Conservation (phyloP, 2,329 filamentous ascomycete species). For the Pseudopithomyces chartarum region DNA sequence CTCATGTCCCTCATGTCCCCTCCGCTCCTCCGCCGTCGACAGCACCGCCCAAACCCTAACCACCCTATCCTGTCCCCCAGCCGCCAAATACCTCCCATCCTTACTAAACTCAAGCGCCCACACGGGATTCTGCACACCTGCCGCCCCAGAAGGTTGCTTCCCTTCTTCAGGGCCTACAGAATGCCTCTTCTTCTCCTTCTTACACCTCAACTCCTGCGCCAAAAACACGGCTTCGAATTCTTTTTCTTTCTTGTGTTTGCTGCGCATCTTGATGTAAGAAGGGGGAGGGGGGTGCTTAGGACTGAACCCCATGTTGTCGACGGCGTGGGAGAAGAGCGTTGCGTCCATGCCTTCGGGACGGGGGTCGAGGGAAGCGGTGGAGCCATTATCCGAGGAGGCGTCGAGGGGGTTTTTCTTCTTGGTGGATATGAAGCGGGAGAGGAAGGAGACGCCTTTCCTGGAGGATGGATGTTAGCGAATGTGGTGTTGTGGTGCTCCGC, state of each 20-base stretch:
- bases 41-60: conserved; percentile 91
- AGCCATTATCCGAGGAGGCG: conserved; percentile 64
- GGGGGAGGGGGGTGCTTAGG: conserved; percentile 88
- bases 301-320: conserved; percentile 75
- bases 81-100: conserved; percentile 87
- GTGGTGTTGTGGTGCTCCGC: conserved; percentile 16
- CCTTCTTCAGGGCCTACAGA: conserved; percentile 21
- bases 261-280: conserved; percentile 84
- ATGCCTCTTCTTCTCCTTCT: conserved; percentile 39
- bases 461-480: conserved; percentile 17
- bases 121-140: conserved; percentile 65
- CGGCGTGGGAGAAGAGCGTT: conserved; percentile 77
- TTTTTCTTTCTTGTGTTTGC: conserved; percentile 77
- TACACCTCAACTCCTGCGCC: conserved; percentile 82
- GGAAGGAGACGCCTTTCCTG: conserved; percentile 87
- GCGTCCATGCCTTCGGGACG: conserved; percentile 83
- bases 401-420: conserved; percentile 70
- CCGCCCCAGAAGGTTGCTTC: conserved; percentile 38
- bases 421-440: conserved; percentile 80
- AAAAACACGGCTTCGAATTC: conserved; percentile 90
- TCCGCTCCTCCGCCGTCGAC: conserved; percentile 78
- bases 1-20: conserved; percentile 72
- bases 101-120: conserved; percentile 94
- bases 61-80: conserved; percentile 85
- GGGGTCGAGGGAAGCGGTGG: conserved; percentile 59